Base-by-base conservation (phyloP, 169 alveolate species). In the Hepatocystis sp. region DNA sequence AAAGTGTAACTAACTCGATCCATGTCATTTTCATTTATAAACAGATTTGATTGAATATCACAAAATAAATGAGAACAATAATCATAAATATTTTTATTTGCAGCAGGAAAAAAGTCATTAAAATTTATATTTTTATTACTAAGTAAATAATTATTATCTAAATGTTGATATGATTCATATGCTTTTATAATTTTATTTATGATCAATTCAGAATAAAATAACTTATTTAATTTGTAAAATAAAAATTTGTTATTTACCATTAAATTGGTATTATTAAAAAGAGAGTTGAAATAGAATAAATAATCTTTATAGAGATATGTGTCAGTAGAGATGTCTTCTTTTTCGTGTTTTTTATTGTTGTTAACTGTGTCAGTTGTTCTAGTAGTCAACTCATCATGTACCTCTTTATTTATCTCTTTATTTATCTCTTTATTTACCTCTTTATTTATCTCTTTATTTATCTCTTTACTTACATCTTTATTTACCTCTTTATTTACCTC, bases 1-100 rank as follows among this genome's bases (percentile, higher is more conserved):
- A 81, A 23, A 3, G 61, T 81, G 25, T 51, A 60, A 30, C 65
- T 81, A 13, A 61, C 49, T 25, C 66, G 34, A 34, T 81, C 89
- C 53, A 61, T 67, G 40, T 81, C 89, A 42, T 81, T 81, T 81
- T 81, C 89, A 81, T 81, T 49, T 51, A 81, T 28, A 63, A 61
- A 81, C 28, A 81, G 47, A 2, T 27, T 61, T 17, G 89, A 63
- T n/a, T 61, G 84, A 11, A 81, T 61, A 44, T 81, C 89, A 10
- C 61, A 63, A 81, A 81, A 63, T 27, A 81, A 21, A 53, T 81
- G 89, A 8, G 89, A 81, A 19, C 84, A 61, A 55, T 63, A 55
- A 55, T 81, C 89, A 30, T 81, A 81, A 30, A 81, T 4, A 17
- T 63, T 61, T 49, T 81, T 81, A 28, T 81, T 81, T 4, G 44